Conservation (phyloP, 495 filamentous ascomycete species). For the Neurospora tetraspora region DNA sequence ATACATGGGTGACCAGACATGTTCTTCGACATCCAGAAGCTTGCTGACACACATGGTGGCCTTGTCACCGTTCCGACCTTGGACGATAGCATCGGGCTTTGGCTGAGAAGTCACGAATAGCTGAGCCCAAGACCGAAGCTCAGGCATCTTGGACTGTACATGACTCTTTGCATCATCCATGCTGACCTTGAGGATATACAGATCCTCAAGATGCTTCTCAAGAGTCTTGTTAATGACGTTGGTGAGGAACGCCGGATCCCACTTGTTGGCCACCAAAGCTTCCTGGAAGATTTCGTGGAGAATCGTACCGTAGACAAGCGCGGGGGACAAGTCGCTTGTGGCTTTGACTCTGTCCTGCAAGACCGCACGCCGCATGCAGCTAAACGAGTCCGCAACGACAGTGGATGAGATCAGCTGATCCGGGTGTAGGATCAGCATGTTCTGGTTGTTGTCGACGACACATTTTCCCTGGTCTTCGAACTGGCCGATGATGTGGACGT, state of each 20-base stretch:
- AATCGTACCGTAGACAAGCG: slow-evolving; percentile 81
- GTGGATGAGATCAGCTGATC: slow-evolving; percentile 93
- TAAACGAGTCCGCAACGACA: slow-evolving; percentile 85
- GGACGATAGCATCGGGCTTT: slow-evolving; percentile 61
- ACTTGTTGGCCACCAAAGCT: slow-evolving; percentile 72
- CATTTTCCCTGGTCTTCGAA: slow-evolving; percentile 59
- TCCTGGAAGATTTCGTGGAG: slow-evolving; percentile 93
- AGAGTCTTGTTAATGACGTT: slow-evolving; percentile 54
- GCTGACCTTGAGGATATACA: slow-evolving; percentile 74
- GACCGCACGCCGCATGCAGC: slow-evolving; percentile 78
- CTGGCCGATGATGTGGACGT: slow-evolving; percentile 75
- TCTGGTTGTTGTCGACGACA: slow-evolving; percentile 62
- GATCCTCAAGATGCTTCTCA: slow-evolving; percentile 65
- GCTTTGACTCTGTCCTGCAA: slow-evolving; percentile 90
- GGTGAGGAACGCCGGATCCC: slow-evolving; percentile 58
- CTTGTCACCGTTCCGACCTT: slow-evolving; percentile 61
- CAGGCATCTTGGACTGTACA: slow-evolving; percentile 65
- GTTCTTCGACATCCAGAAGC: slow-evolving; percentile 91
- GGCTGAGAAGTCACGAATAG: slow-evolving; percentile 66
- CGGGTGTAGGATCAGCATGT: slow-evolving; percentile 88
- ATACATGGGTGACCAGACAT: slow-evolving; percentile 95
- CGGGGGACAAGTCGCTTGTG: slow-evolving; percentile 61
- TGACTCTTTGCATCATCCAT: slow-evolving; percentile 62
- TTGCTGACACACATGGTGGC: slow-evolving; percentile 81
- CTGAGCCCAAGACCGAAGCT: slow-evolving; percentile 72